Base-by-base conservation (phyloP, 352 stramenopile species). In the Phytopythium chamaehyphon region DNA sequence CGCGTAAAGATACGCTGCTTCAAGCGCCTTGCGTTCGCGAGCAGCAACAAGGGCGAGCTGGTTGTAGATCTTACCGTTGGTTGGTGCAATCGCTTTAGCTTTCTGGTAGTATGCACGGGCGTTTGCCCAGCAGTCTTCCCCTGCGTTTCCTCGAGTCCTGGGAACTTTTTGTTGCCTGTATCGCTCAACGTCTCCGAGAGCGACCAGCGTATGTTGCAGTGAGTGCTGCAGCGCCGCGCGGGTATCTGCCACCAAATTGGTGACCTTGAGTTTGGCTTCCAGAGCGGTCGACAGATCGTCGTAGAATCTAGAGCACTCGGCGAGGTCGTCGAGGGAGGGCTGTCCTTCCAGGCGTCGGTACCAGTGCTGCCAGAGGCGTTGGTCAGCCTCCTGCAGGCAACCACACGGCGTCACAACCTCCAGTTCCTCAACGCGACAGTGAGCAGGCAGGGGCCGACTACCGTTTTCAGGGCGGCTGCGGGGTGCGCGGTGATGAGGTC, bases 361-460 rank as follows among this genome's bases (percentile, higher is more conserved):
- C 76, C 77, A 91, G 49, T 60, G 84, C 46, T 48, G 68, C 80
- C 80, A 91, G 9, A 91, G 59, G 3, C 66, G 66, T 35, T 83
- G 62, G 42, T 77, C 77, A 33, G 87, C 47, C 15, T 66, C 62
- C 76, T 87, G 21, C 16, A 26, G 35, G 11, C 21, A 31, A 6
- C 55, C 55, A 35, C 8, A 26, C 18, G 28, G 12, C 5, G 28
- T 47, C 56, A 22, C n/a, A 51, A 14, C 19, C 1, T 39, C 47
- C 39, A 16, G 22, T 49, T n/a, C 37, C 2, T 26, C 37, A 7
- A 50, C n/a, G 40, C 18, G 39, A 6, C 16, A 16, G 23, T 35
- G 19, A 24, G n/a, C 15, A 22, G 15, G 15, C 18, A 12, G 7
- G 21, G 14, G 6, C 24, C 15, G 31, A 5, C 18, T 59, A 84